Evolutionary conservation across 768 basidiomycete genomes (phyloP), one percentile per base, ranked within the genome.

Genomic region (Pholiota microspora): DNA sequence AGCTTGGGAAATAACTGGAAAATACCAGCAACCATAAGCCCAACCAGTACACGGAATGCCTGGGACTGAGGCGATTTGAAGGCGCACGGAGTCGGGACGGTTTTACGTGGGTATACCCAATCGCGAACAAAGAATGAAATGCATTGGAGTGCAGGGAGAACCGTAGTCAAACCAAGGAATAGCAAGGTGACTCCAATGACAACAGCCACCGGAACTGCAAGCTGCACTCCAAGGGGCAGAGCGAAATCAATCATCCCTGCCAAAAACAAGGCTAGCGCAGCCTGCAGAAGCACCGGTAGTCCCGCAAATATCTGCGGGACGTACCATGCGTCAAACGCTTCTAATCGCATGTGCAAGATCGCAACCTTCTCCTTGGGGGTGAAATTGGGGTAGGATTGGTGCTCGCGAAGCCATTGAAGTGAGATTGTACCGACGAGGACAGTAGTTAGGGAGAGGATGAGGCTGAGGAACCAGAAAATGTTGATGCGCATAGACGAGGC

Each of bases 181-280:
- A 59, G 7, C 4, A 65, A 34, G 2, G 59, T 48, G 1, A 61
- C 7, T 8, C 60, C 63, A 16, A 69, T 51, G 6, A 60, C 57
- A n/a, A 56, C 36, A 29, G 57, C 57, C 18, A 68, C 46, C 7
- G 60, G 45, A 3, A 61, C 53, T 0, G 65, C 63, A 6, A 68
- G 59, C 10, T 47, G 29, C 29, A 61, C 55, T 18, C 61, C 45
- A 7, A 51, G 40, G 62, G 61, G 28, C 7, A 53, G 63, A 4
- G 69, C 51, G 15, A 69, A 61, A 25, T 66, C 61, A 24, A 67
- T 47, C 7, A 70, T 23, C 3, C 67, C 69, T 4, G 55, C 49
- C 32, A 69, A 61, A 50, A 72, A 72, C 1, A 72, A 59, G 7
- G 68, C 51, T 7, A 72, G 49, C 7, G 71, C 62, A 4, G 46